phyloP scores from a whole-genome alignment of 176 grass and related monocot genomes.

The Raddia guianensis region DNA sequence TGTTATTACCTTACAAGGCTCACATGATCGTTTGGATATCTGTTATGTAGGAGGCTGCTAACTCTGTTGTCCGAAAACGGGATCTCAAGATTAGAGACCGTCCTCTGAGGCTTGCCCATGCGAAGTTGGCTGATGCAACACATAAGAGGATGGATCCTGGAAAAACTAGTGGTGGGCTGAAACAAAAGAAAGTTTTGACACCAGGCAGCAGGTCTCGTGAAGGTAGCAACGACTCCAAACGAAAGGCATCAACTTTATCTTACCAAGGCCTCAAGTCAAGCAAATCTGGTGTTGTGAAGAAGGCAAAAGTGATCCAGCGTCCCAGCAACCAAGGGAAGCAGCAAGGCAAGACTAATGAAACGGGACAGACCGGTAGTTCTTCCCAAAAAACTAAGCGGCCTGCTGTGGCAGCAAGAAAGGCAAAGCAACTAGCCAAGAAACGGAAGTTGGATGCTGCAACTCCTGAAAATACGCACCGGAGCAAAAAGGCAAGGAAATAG shows the following conservation, averaged over 20 bases:
- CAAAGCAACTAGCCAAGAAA: conserved; percentile 75
- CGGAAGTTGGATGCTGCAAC: conserved; percentile 61
- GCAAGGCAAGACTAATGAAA: conserved; percentile 29
- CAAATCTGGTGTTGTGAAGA: conserved; percentile 74
- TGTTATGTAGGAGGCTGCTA: conserved; percentile 69
- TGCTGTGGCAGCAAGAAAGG: conserved; percentile 80
- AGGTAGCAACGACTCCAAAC: conserved; percentile 43
- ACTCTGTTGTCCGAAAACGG: conserved; percentile 49
- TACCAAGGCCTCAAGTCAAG: conserved; percentile 83
- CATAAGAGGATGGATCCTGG: conserved; percentile 27
- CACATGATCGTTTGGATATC: not conserved
- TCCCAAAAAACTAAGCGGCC: conserved; percentile 63
- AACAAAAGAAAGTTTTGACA: conserved; percentile 29
- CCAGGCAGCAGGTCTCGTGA: conserved; percentile 35
- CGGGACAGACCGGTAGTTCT: not conserved
- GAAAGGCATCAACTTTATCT: conserved; percentile 52
- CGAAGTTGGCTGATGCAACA: conserved; percentile 49
- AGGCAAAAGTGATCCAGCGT: conserved; percentile 42
- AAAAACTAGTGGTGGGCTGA: conserved; percentile 30
- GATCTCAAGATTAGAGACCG: conserved; percentile 73
- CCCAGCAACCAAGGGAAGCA: conserved; percentile 49
- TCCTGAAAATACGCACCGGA: conserved; percentile 55
- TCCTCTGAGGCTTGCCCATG: conserved; percentile 66
- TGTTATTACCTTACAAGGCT: not conserved
- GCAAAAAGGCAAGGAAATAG: conserved; percentile 76